A percentile compares a stretch with the other conserved stretches of the same genome.
Conservation (phyloP, 805 yeast species). For the Hanseniaspora jakobsenii region DNA sequence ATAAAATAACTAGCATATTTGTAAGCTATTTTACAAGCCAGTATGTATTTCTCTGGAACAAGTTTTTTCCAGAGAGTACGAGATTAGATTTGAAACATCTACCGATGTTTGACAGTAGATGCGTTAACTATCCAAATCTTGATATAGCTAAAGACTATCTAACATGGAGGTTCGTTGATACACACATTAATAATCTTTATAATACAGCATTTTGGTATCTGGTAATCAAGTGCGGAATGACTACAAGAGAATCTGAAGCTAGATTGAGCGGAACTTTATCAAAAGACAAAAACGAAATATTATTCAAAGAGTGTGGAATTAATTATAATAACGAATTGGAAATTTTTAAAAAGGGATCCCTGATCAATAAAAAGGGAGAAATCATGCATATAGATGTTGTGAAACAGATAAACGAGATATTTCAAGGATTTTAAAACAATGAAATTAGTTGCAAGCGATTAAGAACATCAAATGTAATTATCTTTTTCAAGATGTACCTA, state of each 20-base stretch:
- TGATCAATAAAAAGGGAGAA: constrained; percentile 44
- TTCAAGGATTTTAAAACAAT: constrained; percentile 26
- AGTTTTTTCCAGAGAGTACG: constrained; percentile 35
- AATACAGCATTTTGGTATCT: constrained; percentile 88
- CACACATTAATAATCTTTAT: constrained; percentile 87
- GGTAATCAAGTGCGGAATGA: constrained; percentile 54
- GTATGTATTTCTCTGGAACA: constrained; percentile 58
- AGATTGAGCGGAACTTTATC: constrained; percentile 65
- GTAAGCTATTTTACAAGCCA: constrained; percentile 71
- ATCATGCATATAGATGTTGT: constrained; percentile 32
- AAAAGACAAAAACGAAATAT: constrained; percentile 76
- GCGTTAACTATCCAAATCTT: constrained; percentile 67
- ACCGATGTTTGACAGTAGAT: constrained; percentile 87
- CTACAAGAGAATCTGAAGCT: constrained; percentile 72
- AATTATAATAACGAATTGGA: constrained; percentile 88
- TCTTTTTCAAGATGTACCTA: too few species aligned
- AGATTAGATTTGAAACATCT: constrained; percentile 41
- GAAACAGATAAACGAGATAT: constrained; percentile 29
- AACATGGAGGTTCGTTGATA: constrained; percentile 92
- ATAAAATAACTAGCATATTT: constrained; percentile 67
- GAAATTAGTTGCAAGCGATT: too few species aligned
- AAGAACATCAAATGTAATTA: too few species aligned
- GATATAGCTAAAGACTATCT: constrained; percentile 63
- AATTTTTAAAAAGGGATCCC: constrained; percentile 68
- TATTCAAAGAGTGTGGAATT: constrained; percentile 64